Base-by-base conservation (phyloP, 257 asterid genomes). In the Solanum piurae region DNA sequence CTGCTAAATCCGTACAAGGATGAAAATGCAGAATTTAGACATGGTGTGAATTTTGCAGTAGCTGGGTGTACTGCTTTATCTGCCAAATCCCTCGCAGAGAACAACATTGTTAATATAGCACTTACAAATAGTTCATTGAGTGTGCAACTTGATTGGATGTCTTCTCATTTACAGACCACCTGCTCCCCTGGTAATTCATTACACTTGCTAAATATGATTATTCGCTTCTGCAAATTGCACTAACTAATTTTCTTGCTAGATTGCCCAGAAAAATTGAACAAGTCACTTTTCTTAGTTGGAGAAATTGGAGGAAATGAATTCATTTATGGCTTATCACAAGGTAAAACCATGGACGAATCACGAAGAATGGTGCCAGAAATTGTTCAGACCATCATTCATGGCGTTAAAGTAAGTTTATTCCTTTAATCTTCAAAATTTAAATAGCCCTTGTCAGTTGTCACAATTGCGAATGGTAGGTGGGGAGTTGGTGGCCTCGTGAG, bases 31-130 rank as follows among this genome's bases (percentile, higher is more conserved):
- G 13, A 86, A 21, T 77, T 86, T 46, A 88, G n/a, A 23, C 71
- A 90, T 36, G 92, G 92, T 8, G 79, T 23, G 6, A 90, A 88
- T 60, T 90, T 86, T 64, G 92, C 90, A n/a, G 84, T 86, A 21
- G 83, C 89, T 2, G 87, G 90, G 3, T 87, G 84, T 23, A 85
- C 91, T 13, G 91, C 91, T 23, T 69, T 89, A 49, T 68, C 88
- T 1, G n/a, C 27, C 1, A 6, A 71, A 58, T 3, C 46, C 36
- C 52, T 89, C 27, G 80, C 86, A 11, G 27, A 60, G 37, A 88
- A 86, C 9, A 83, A 83, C 6, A 60, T 88, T 36, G 29, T 44
- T 31, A 72, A 68, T 85, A 36, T 71, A 71, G 20, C 23, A 52
- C 23, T 23, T 1, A 89, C 91, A 10, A 37, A 79, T 37, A 86